Conservation (phyloP, 441 rosid species). For the Euphorbia schlechtendalii region DNA sequence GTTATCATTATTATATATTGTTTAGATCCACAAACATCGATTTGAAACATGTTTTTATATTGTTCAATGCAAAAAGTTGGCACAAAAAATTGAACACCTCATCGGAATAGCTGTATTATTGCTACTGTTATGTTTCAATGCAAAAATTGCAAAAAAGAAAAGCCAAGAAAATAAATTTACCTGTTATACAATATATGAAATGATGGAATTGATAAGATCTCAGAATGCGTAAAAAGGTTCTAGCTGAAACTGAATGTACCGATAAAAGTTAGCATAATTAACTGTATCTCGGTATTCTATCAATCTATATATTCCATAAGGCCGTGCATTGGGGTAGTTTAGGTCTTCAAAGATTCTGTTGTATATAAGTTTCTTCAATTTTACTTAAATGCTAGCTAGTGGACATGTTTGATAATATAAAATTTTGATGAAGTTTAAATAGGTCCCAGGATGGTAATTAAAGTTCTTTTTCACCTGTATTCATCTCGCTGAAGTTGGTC, state of each 20-base stretch:
- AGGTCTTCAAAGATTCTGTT: background rate
- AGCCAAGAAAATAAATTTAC: background rate
- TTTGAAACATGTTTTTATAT: background rate
- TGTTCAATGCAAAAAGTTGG: background rate
- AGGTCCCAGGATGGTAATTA: background rate
- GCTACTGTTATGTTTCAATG: background rate
- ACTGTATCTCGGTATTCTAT: background rate
- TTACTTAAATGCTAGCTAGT: background rate
- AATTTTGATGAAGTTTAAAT: background rate
- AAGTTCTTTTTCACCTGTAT: no score
- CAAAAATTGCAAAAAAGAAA: background rate
- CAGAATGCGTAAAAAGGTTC: background rate
- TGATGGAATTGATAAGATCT: background rate
- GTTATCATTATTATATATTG: background rate
- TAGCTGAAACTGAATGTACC: background rate
- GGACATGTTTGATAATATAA: background rate
- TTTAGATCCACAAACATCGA: background rate
- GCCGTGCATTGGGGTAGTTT: background rate
- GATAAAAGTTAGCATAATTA: background rate
- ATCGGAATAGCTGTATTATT: background rate
- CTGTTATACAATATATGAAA: background rate
- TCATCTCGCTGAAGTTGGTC: background rate
- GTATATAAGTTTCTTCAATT: background rate
- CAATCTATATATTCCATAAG: background rate
- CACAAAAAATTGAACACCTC: background rate